Evolutionary conservation across 805 yeast genomes (phyloP), one percentile per base, ranked within the genome.

Genomic region (Komagataella pastoris): DNA sequence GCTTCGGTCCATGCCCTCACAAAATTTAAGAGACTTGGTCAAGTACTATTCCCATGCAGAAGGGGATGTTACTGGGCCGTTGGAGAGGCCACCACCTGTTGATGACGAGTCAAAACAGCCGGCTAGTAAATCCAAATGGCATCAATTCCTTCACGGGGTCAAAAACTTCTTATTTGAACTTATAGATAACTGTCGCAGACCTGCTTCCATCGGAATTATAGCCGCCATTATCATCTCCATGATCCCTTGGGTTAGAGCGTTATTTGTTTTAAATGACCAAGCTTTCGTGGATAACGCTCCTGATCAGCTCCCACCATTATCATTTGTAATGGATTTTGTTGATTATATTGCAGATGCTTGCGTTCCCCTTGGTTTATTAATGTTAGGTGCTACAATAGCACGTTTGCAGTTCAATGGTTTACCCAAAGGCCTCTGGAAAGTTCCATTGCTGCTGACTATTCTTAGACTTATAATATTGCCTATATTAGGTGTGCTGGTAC

Each of bases 381-480:
- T 91, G 53, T 65, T 91, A 24, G 98, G 98, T 1, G 96, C 91
- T 17, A 88, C 96, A 1, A 79, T 91, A 46, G 85, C 96, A 1
- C 70, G 97, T 49, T 72, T 91, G 50, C 69, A 79, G 55, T 65
- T 89, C 18, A 70, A 69, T 6, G 60, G 69, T 4, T 67, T 89
- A 58, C 88, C 90, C 1, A 69, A 72, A 12, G 91, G 91, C 1
- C 83, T 86, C 57, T 80, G 83, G 81, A 77, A 79, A 58, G 77
- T 87, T 0, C 80, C 88, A 0, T 57, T 81, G 2, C 65, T 74
- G 51, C 68, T 89, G 61, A 76, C 84, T 0, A 52, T 75, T 0
- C 63, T 78, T 43, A 74, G 91, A 55, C 68, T 90, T 40, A 76
- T 83, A 7, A 57, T 90, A 0, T 63, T 88, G 54, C 98, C 98